Evolutionary conservation across 2,329 filamentous ascomycete genomes (phyloP).

Genomic region (Colletotrichum liaoningense): DNA sequence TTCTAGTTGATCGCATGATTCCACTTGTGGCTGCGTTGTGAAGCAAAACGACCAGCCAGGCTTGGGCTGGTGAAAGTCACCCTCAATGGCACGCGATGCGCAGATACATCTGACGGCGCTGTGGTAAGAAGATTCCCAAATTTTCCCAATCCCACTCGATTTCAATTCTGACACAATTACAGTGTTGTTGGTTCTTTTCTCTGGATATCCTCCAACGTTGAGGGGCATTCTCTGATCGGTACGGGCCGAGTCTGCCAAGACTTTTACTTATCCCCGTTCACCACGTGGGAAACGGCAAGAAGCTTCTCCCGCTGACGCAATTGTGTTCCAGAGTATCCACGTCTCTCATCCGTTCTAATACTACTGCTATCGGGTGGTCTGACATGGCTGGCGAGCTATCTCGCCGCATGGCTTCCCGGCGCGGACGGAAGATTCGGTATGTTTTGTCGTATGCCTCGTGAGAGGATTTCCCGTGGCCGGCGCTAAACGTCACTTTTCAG

Average conservation of each 20-base stretch:
- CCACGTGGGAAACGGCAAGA: neutral
- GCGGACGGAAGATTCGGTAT: slow-evolving; percentile 59
- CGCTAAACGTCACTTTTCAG: slow-evolving; percentile 11
- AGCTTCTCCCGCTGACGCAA: neutral
- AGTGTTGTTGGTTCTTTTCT: slow-evolving; percentile 61
- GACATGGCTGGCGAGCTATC: slow-evolving; percentile 54
- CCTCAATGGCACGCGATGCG: slow-evolving; percentile 45
- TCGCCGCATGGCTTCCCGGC: slow-evolving; percentile 59
- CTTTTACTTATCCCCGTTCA: neutral
- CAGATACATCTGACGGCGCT: slow-evolving; percentile 48
- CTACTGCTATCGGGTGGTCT: slow-evolving; percentile 57
- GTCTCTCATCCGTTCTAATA: slow-evolving; percentile 59
- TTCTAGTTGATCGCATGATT: neutral
- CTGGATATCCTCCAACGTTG: slow-evolving; percentile 58
- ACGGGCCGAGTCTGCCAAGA: slow-evolving; percentile 30
- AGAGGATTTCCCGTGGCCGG: neutral
- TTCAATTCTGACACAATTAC: neutral
- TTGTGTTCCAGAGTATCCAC: slow-evolving; percentile 55
- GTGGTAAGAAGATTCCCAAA: slow-evolving; percentile 42
- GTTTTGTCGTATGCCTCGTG: neutral
- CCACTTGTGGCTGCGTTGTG: neutral
- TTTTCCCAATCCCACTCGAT: neutral
- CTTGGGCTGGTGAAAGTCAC: neutral
- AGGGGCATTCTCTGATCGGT: slow-evolving; percentile 63
- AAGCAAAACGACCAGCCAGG: neutral